Evolutionary conservation across 805 yeast species (phyloP).

Genomic region (Candida orba): DNA sequence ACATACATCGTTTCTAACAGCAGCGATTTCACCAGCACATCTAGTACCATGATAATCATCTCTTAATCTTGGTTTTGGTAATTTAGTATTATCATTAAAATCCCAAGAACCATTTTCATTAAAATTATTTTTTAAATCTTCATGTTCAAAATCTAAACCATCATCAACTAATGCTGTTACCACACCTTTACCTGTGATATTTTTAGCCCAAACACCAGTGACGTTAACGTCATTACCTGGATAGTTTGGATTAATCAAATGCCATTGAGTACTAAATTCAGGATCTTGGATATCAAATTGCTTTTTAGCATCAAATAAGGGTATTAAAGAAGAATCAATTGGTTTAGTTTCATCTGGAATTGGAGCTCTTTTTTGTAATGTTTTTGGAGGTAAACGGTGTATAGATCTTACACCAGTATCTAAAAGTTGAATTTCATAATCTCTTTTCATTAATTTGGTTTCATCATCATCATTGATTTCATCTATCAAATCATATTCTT

Average conservation of each 20-base stretch:
- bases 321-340: constrained; percentile 45
- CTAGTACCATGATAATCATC: constrained; percentile 96
- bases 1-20: constrained; percentile 71
- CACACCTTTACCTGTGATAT: constrained; percentile 73
- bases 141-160: constrained; percentile 78
- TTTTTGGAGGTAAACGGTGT: constrained; percentile 47
- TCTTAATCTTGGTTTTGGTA: constrained; percentile 71
- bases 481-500: constrained; percentile 8
- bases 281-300: constrained; percentile 74
- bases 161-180: constrained; percentile 91
- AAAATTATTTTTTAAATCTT: constrained; percentile 66
- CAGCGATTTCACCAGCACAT: constrained; percentile 97
- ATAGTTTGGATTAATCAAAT: constrained; percentile 62
- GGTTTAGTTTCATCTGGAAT: constrained; percentile 32
- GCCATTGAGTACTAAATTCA: constrained; percentile 83
- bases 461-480: constrained; percentile 6
- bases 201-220: constrained; percentile 74
- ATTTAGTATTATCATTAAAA: constrained; percentile 64
- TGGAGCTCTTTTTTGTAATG: constrained; percentile 52
- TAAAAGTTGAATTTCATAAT: constrained; percentile 6
- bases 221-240: constrained; percentile 87
- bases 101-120: constrained; percentile 86
- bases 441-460: constrained; percentile 10
- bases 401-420: constrained; percentile 36
- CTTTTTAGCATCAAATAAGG: constrained; percentile 39